A percentile compares a stretch with the other conserved stretches of the same genome.
phyloP scores from a whole-genome alignment of 257 asterid species.

The Echites panduratus region DNA sequence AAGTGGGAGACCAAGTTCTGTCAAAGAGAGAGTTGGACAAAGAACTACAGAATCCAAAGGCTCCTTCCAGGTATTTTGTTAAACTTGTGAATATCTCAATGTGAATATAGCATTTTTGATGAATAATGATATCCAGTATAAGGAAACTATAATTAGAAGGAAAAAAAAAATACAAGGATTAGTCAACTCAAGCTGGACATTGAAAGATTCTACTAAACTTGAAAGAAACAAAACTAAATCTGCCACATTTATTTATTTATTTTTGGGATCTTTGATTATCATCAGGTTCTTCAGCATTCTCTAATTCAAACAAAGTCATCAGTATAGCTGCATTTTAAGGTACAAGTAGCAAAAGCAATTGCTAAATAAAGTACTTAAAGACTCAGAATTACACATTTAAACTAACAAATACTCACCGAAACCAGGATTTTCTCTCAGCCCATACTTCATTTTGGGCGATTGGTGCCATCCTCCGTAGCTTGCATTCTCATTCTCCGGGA shows the following conservation, averaged over 20 bases:
- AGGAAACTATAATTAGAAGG: neutral
- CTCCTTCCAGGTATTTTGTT: neutral
- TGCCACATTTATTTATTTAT: neutral
- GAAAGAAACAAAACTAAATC: neutral
- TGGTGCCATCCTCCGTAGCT: conserved; percentile 53
- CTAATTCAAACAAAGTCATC: neutral
- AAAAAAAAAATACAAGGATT: neutral
- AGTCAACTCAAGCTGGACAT: neutral
- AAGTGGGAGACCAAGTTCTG: neutral
- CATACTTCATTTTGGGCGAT: conserved; percentile 51
- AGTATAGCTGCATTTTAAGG: neutral
- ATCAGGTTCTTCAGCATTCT: neutral
- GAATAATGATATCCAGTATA: neutral
- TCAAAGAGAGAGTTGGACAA: neutral
- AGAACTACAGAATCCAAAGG: conserved; percentile 2
- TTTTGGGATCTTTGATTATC: neutral
- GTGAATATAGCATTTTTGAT: neutral
- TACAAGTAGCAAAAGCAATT: neutral
- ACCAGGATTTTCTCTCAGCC: conserved; percentile 81
- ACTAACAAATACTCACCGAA: conserved; percentile 48
- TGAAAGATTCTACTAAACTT: neutral
- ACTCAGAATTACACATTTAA: neutral
- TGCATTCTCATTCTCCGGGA: conserved; percentile 47
- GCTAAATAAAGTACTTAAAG: neutral
- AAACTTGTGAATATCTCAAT: neutral